Evolutionary conservation across 768 basidiomycete species (phyloP), one percentile per base, ranked within the genome.

Genomic region (Tremella fuciformis): DNA sequence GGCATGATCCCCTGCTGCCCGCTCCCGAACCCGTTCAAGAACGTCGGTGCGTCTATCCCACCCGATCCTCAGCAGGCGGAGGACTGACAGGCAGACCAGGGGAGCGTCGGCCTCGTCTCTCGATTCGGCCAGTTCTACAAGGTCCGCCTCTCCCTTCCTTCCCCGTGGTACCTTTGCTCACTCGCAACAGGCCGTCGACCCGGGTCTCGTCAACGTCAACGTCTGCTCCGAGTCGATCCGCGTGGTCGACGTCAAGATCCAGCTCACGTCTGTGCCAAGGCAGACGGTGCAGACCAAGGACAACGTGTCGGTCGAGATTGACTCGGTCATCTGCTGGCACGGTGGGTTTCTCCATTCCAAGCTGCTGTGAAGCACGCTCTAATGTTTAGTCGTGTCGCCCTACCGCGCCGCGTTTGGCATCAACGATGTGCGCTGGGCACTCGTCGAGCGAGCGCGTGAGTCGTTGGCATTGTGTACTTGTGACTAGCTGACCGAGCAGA

Each of bases 111-210:
- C 55, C 82, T 98, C 58, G 85, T 98, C 71, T 86, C 88, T 37
- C 86, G 91, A 58, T 97, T 97, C 70, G 93, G 93, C 50, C 84
- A 94, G 73, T 94, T 97, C 82, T 94, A 94, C 84, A 91, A 88
- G 50, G 55, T 58, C 16, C 21, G 58, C 34, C 34, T 15, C 15
- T 8, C 49, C 34, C 19, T 34, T 8, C 49, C 13, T 40, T 53
- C 40, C 24, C 13, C 34, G 26, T 4, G 26, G 38, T 39, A 24
- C 24, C 39, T 50, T 24, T 38, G 16, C 48, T 13, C 22, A 15
- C 34, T 26, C 25, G 4, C 26, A 3, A 1, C 15, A 66, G 78
- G 86, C 89, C 8, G 91, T 93, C 67, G 91, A 94, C 73, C 92
- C 90, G 4, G 92, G 93, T 57, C 82, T 96, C 34, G 88, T 88